A percentile compares a stretch with the other conserved stretches of the same genome.
phyloP scores from a whole-genome alignment of 805 yeast species.

The Candida odintsovae region DNA sequence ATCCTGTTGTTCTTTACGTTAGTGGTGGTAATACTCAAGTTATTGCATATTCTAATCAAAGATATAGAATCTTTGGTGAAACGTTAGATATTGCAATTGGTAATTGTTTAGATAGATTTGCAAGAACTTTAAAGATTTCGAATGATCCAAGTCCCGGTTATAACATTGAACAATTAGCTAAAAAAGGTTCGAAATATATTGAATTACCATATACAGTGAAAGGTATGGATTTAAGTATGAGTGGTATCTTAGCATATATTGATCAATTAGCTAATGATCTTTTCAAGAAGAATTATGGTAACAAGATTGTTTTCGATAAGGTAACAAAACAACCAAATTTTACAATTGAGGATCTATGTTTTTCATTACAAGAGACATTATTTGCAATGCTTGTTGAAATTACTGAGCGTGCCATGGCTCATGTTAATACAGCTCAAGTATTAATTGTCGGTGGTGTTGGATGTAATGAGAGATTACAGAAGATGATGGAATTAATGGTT shows the following conservation, averaged over 20 bases:
- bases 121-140: conserved; percentile 80
- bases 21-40: conserved; percentile 99
- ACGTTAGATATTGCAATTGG: conserved; percentile 97
- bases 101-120: conserved; percentile 93
- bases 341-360: conserved; percentile 85
- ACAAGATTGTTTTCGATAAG: conserved; percentile 31
- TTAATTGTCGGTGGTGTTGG: conserved; percentile 99
- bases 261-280: conserved; percentile 76
- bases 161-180: conserved; percentile 93
- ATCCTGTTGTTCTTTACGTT: conserved; percentile 94
- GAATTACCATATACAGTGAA: conserved; percentile 93
- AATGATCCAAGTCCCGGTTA: conserved; percentile 97
- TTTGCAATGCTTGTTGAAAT: conserved; percentile 97
- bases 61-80: conserved; percentile 98
- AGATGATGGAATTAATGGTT: conserved; percentile 97
- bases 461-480: conserved; percentile 82
- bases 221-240: conserved; percentile 97
- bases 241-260: conserved; percentile 85
- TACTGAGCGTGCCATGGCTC: conserved; percentile 98
- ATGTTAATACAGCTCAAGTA: conserved; percentile 83
- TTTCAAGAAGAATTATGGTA: conserved; percentile 37
- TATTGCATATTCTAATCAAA: conserved; percentile 89
- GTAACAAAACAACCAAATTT: conserved; percentile 41
- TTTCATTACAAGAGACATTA: conserved; percentile 84
- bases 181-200: conserved; percentile 51